phyloP scores from a whole-genome alignment of 345 rosid genomes.

The Laguncularia racemosa region DNA sequence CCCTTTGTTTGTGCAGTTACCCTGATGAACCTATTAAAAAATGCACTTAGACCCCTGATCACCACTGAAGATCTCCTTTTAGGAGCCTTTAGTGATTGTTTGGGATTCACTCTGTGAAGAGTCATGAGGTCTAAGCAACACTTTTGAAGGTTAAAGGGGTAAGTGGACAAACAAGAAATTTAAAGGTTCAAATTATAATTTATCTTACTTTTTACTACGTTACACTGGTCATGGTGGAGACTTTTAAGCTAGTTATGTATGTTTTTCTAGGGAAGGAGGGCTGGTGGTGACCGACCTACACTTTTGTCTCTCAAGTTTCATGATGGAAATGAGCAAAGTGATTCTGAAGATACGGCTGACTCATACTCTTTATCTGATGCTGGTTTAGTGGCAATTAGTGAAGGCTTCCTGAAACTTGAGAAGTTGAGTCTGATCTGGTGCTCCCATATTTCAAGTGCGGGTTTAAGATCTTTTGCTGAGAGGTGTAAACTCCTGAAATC shows the following conservation, averaged over 20 bases:
- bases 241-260: constrained; percentile 1
- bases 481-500: constrained; percentile 55
- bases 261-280: constrained; percentile 45
- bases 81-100: too few species aligned
- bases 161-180: too few species aligned
- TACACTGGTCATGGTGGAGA: too few species aligned
- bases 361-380: constrained; percentile 56
- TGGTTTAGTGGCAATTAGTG: constrained; percentile 54
- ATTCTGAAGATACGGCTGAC: constrained; percentile 26
- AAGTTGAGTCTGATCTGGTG: constrained; percentile 86
- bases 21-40: too few species aligned
- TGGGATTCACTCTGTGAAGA: too few species aligned
- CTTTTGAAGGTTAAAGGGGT: too few species aligned
- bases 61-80: too few species aligned
- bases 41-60: too few species aligned
- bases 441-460: constrained; percentile 59
- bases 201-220: too few species aligned
- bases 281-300: constrained; percentile 13
- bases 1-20: too few species aligned
- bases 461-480: constrained; percentile 54
- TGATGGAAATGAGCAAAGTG: constrained; percentile 18
- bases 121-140: too few species aligned
- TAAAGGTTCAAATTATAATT: too few species aligned
- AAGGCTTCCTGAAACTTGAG: constrained; percentile 62
- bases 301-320: constrained; percentile 24